Base-by-base conservation (phyloP, 2,329 filamentous ascomycete genomes). In the Ophiostoma triangulosporum region DNA sequence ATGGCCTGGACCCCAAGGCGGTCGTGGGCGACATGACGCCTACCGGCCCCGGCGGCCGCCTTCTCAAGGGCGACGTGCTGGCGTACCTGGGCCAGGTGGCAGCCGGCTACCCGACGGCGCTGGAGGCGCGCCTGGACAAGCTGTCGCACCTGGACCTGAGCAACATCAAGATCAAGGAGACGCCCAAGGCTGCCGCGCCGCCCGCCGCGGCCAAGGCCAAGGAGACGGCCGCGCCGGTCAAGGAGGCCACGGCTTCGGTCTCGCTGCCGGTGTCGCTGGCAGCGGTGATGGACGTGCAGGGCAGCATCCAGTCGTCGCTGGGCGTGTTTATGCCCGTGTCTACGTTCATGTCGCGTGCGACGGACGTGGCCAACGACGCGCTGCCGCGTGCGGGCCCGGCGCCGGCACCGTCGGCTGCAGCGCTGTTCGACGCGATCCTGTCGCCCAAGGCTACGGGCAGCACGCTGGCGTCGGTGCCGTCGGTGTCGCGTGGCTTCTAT, bases 31-130 rank as follows among this genome's bases (percentile, higher is more conserved):
- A 86, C 67, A 96, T 97, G 66, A 85, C 82, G 52, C 85, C 89
- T 6, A 91, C 87, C 20, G 93, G 93, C 24, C 93, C 93, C 29
- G 83, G 83, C 62, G 89, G 90, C 55, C 83, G 93, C 57, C 74
- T 98, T 53, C 77, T 98, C 57, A 98, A 98, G 76, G 93, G 93
- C 54, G 93, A 98, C 65, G 84, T 98, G 6, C 80, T 98, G 52
- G 90, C 89, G 48, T 93, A 91, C 68, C 69, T 97, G 15, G 93
- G 93, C 58, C 74, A 76, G 61, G 88, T 96, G 63, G 74, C 83
- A 56, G 73, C 81, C 58, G 75, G 81, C 56, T 85, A 87, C 60
- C 86, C 91, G 2, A 76, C 79, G 22, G 74, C 81, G 57, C 77
- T 89, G 61, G 85, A 86, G 53, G 73, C 77, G 55, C 81, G 80